These are phyloP conservation scores for Penicilliopsis zonata DNA, from an alignment of 495 filamentous ascomycete species.

Conservation along the genomic window DNA sequence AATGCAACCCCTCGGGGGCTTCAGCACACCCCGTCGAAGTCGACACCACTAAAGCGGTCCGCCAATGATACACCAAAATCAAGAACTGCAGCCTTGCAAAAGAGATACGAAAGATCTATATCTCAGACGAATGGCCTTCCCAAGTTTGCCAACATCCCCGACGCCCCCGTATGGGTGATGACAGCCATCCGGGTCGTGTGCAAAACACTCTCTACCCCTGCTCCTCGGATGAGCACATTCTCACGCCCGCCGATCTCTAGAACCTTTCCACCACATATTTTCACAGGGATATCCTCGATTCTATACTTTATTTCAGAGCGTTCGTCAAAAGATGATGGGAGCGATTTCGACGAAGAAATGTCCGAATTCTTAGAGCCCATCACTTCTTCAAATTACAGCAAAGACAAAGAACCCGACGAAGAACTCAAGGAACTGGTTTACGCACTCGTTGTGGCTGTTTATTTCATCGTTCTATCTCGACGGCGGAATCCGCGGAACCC, in stretches of 20 bases:
- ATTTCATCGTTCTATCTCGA: slow-evolving; percentile 45
- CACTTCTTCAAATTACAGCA: slow-evolving; percentile 7
- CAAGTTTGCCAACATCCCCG: slow-evolving; percentile 22
- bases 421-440: slow-evolving; percentile 30
- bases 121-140: slow-evolving; percentile 10
- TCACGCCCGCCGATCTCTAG: slow-evolving; percentile 33
- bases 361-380: slow-evolving; percentile 27
- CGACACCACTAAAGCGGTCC: slow-evolving; percentile 26
- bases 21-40: slow-evolving; percentile 30
- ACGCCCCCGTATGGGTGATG: slow-evolving; percentile 55
- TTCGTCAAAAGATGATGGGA: slow-evolving; percentile 15
- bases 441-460: slow-evolving; percentile 50
- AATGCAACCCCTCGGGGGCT: slow-evolving; percentile 22
- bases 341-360: slow-evolving; percentile 25
- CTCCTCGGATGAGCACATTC: slow-evolving; percentile 31
- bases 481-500: slow-evolving; percentile 15
- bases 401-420: slow-evolving; percentile 16
- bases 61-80: slow-evolving; percentile 7
- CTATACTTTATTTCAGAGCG: slow-evolving; percentile 25
- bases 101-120: slow-evolving; percentile 9
- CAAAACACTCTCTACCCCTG: slow-evolving; percentile 44
- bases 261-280: slow-evolving; percentile 48
- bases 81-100: slow-evolving; percentile 13
- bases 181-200: slow-evolving; percentile 54
- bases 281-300: slow-evolving; percentile 48